Conservation (phyloP, 306 rosid genomes). For the Comarum palustre region DNA sequence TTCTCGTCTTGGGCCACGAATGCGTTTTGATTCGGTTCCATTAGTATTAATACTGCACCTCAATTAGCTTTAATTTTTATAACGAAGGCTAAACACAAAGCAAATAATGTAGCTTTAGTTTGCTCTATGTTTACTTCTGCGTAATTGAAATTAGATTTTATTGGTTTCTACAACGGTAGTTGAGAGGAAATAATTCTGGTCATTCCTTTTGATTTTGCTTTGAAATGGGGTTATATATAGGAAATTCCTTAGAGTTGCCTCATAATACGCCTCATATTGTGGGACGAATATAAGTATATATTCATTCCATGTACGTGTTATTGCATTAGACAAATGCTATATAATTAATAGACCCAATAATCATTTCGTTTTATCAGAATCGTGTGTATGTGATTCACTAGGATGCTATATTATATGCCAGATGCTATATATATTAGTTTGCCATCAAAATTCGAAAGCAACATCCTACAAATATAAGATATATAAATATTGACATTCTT, state of each 20-base stretch:
- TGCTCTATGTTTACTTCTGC: not conserved
- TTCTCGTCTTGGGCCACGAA: not conserved
- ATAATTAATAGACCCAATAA: not conserved
- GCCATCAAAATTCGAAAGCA: not conserved
- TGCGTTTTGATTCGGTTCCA: not conserved
- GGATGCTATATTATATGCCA: not conserved
- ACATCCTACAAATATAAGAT: not conserved
- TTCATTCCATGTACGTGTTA: slow-evolving; percentile 17
- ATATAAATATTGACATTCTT: not conserved
- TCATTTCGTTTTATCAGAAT: not conserved
- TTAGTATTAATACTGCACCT: not conserved
- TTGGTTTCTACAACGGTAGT: not conserved
- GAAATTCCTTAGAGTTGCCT: slow-evolving; percentile 2
- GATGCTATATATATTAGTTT: not conserved
- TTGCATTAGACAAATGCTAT: not conserved
- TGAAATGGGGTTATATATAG: not conserved
- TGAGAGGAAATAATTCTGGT: not conserved
- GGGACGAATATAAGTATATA: not conserved
- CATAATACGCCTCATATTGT: slow-evolving; percentile 14
- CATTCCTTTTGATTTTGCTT: not conserved
- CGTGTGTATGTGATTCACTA: too few species aligned
- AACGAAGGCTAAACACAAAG: not conserved
- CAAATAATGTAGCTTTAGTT: not conserved
- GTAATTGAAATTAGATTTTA: not conserved
- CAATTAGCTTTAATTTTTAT: not conserved